Percentiles rank a stretch among this genome's conserved stretches.
Conservation (phyloP, 805 yeast genomes). For the Starmera quercuum region DNA sequence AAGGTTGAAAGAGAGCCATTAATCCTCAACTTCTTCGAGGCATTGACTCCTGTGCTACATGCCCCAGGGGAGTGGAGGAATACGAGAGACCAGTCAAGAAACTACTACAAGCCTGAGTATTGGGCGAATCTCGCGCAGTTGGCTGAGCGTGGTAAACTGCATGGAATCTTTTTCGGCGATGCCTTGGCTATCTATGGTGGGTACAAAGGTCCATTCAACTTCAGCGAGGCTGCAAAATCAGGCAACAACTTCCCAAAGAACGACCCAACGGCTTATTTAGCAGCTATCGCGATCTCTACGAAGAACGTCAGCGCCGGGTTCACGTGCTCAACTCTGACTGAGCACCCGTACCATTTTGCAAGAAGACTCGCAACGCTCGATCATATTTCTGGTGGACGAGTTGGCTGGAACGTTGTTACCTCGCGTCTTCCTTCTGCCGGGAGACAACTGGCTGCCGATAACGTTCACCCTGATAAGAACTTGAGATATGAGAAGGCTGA, state of each 20-base stretch:
- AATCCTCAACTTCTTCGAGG: conserved; percentile 5
- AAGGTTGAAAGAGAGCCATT: conserved; percentile 3
- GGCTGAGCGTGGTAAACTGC: conserved; percentile 27
- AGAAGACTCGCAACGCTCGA: conserved; percentile 32
- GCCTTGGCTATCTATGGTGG: conserved; percentile 29
- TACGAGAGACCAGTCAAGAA: not conserved
- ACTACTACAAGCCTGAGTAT: conserved; percentile 13
- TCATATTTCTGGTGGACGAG: conserved; percentile 30
- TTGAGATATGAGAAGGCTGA: conserved; percentile 28
- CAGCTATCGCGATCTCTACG: conserved; percentile 32
- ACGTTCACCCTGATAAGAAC: conserved; percentile 26
- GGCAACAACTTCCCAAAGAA: conserved; percentile 26
- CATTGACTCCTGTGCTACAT: conserved; percentile 4
- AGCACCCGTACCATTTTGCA: conserved; percentile 30
- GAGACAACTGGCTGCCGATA: conserved; percentile 24
- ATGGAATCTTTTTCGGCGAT: conserved; percentile 27
- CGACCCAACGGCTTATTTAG: conserved; percentile 29
- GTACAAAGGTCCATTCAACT: conserved; percentile 16
- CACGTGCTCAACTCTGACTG: conserved; percentile 29
- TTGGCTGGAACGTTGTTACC: conserved; percentile 36
- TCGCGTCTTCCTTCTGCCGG: conserved; percentile 31
- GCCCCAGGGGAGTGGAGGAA: conserved; percentile 1
- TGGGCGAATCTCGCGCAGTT: conserved; percentile 26
- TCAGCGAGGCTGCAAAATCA: conserved; percentile 5
- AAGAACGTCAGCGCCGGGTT: conserved; percentile 25